Evolutionary conservation across 805 yeast genomes (phyloP).

Genomic region (Cyberlindnera maclurae): DNA sequence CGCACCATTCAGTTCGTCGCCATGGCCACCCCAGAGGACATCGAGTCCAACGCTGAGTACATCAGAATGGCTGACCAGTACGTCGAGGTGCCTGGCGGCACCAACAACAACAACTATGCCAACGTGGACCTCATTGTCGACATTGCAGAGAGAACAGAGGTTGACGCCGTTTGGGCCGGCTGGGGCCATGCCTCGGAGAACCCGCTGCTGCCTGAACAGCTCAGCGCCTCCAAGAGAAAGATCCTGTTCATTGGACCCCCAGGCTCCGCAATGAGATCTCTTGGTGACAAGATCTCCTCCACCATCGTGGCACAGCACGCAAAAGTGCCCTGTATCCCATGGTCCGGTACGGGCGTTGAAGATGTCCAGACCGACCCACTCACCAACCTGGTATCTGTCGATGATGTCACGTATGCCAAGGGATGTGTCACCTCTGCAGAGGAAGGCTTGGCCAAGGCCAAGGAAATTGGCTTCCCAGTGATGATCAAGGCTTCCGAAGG

Average conservation of each 20-base stretch:
- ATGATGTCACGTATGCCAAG: slow-evolving; percentile 72
- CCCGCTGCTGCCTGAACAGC: slow-evolving; percentile 86
- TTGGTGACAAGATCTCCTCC: slow-evolving; percentile 96
- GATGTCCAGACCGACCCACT: slow-evolving; percentile 61
- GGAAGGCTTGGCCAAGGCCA: slow-evolving; percentile 84
- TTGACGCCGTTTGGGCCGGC: slow-evolving; percentile 99
- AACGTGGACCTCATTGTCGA: slow-evolving; percentile 96
- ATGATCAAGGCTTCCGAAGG: slow-evolving; percentile 99
- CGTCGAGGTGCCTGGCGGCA: slow-evolving; percentile 98
- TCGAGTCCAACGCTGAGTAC: slow-evolving; percentile 94
- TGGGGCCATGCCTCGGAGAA: slow-evolving; percentile 99
- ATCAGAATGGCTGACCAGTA: slow-evolving; percentile 99
- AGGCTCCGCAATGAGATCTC: slow-evolving; percentile 98
- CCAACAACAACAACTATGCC: slow-evolving; percentile 97
- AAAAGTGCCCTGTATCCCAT: slow-evolving; percentile 95
- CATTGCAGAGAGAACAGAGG: slow-evolving; percentile 92
- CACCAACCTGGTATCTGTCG: slow-evolving; percentile 82
- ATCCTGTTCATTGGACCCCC: slow-evolving; percentile 98
- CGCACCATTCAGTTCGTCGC: slow-evolving; percentile 89
- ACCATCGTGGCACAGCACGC: slow-evolving; percentile 99
- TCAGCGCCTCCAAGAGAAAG: slow-evolving; percentile 87
- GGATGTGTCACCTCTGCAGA: slow-evolving; percentile 86
- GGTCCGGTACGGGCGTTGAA: slow-evolving; percentile 98
- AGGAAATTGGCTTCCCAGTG: slow-evolving; percentile 90
- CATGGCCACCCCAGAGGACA: slow-evolving; percentile 99